phyloP scores from a whole-genome alignment of 257 asterid species.

The Gardenia jasminoides region DNA sequence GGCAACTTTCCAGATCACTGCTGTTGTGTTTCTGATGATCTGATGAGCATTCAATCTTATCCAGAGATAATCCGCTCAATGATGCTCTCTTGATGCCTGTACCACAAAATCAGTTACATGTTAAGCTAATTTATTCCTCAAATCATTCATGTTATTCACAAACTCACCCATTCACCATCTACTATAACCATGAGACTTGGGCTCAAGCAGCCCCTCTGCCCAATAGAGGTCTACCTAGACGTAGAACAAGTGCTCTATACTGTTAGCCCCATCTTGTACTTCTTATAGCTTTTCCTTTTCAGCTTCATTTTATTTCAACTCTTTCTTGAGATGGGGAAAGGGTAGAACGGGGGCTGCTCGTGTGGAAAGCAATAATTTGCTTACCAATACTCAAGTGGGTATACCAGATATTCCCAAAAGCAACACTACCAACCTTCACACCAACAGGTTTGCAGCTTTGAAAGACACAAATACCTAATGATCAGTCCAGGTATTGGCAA shows the following conservation, averaged over 20 bases:
- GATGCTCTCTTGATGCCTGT: constrained; percentile 43
- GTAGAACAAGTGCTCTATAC: background rate
- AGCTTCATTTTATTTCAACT: background rate
- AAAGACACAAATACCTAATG: background rate
- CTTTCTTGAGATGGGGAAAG: background rate
- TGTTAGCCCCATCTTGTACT: background rate
- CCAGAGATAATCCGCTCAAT: constrained; percentile 33
- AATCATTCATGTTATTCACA: background rate
- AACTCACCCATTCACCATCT: background rate
- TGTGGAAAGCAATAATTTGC: background rate
- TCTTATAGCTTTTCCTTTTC: background rate
- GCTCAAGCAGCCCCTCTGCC: background rate
- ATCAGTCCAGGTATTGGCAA: background rate
- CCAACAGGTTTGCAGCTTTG: background rate
- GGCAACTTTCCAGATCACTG: constrained; percentile 52
- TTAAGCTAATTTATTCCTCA: background rate
- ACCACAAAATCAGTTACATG: background rate
- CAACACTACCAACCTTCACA: background rate
- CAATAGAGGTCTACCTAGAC: background rate
- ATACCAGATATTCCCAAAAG: background rate
- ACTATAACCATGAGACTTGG: background rate
- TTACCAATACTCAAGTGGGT: background rate
- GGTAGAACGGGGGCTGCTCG: background rate
- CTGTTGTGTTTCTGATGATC: constrained; percentile 29
- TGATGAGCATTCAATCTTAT: constrained; percentile 41